Conservation (phyloP, 257 asterid genomes). For the Fraxinus excelsior region DNA sequence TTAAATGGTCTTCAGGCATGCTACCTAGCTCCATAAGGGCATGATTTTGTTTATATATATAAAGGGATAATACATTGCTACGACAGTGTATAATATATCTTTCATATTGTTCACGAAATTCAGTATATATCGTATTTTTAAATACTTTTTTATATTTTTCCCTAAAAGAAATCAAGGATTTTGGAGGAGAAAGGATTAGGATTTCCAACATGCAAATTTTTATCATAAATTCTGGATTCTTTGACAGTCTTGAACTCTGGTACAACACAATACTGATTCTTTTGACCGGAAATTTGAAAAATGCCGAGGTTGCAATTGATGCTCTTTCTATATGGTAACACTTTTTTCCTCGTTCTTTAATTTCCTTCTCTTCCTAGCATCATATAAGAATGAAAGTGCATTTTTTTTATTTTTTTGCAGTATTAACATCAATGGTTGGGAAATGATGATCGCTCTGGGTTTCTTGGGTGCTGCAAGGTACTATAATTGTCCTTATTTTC, state of each 20-base stretch:
- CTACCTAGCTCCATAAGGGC: no score
- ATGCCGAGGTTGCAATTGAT: conserved; percentile 64
- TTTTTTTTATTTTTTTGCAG: conserved; percentile 41
- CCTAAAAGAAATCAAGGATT: not conserved
- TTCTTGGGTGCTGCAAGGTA: conserved; percentile 78
- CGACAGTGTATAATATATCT: not conserved
- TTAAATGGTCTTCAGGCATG: no score
- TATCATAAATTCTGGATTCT: not conserved
- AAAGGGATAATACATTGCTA: not conserved
- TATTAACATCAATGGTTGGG: conserved; percentile 76
- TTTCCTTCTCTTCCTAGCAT: not conserved
- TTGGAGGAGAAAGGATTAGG: no score
- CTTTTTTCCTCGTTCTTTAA: not conserved
- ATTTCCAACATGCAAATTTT: not conserved
- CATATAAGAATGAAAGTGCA: not conserved
- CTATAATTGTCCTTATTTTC: not conserved
- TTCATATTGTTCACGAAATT: not conserved
- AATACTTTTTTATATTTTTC: not conserved
- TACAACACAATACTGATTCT: conserved; percentile 67
- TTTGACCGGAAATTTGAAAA: conserved; percentile 61
- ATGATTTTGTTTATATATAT: no score
- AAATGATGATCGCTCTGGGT: conserved; percentile 73
- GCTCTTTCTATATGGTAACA: conserved; percentile 77
- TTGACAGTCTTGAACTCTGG: conserved; percentile 72
- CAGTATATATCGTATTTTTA: no score